Base-by-base conservation (phyloP, 805 yeast genomes). In the Saccharomyces paradoxus region DNA sequence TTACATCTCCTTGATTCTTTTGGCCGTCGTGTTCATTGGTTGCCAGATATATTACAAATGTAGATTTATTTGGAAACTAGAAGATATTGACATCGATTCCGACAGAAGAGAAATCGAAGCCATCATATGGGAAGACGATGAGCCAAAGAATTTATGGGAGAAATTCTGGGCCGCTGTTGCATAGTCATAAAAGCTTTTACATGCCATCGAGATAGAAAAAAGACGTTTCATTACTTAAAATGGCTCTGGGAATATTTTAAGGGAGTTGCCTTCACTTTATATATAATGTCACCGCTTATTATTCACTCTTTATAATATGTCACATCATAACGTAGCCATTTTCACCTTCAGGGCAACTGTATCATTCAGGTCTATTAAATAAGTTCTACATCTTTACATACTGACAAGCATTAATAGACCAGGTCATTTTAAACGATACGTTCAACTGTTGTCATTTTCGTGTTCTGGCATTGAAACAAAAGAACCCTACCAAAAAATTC, bases 51-150 rank as follows among this genome's bases (percentile, higher is more conserved):
- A 69, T 68, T 81, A 74, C 65, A 75, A 78, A 55, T 74, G 76
- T 48, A 71, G 81, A 44, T 73, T 77, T 59, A 60, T 79, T 41
- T 66, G 76, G 77, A 53, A 56, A 71, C 56, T 77, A 31, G 84
- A 81, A 46, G 83, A 83, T 41, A 74, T 85, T 58, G 94, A 87
- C 66, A 79, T 81, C 52, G 84, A 81, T 55, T 70, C 82, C 10
- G 87, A 85, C 55, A 81, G 82, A 57, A 77, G 85, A 67, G 84
- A 79, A 61, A 71, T 78, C 46, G 87, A 83, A 46, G 81, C 77
- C 29, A 72, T 73, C 48, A 75, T 75, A 22, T 80, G 82, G 80
- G 85, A 79, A 51, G 81, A 77, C 2, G 77, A 74, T 3, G 75
- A 69, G 50, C 82, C 82, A 50, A 78, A 70, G 55, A 79, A 71